These are phyloP conservation scores for Melanogaster broomeanus DNA, from an alignment of 768 basidiomycete genomes.

Conservation along the genomic window DNA sequence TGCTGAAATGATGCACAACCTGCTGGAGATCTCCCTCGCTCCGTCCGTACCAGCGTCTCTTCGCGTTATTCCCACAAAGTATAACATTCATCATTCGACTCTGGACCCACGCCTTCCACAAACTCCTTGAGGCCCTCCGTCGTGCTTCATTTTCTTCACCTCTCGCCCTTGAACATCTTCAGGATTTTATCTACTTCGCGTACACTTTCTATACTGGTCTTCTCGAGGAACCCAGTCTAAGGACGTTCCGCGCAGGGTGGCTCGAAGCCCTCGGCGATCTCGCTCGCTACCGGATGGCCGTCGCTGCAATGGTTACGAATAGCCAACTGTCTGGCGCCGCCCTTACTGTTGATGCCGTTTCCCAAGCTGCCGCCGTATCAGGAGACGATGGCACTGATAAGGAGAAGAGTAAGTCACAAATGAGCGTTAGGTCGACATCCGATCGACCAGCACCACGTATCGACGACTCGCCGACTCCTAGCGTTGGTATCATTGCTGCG, in stretches of 20 bases:
- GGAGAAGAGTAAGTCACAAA: constrained; percentile 40
- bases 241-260: constrained; percentile 79
- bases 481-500: constrained; percentile 85
- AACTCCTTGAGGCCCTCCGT: constrained; percentile 86
- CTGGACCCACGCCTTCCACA: constrained; percentile 91
- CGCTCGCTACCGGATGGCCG: constrained; percentile 91
- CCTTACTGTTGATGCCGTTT: constrained; percentile 60
- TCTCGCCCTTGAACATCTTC: constrained; percentile 84
- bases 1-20: constrained; percentile 86
- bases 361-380: constrained; percentile 41
- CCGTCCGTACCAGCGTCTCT: constrained; percentile 87
- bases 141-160: constrained; percentile 70
- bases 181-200: constrained; percentile 93
- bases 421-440: constrained; percentile 36
- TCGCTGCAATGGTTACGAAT: constrained; percentile 80
- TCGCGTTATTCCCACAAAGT: constrained; percentile 87
- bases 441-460: constrained; percentile 54
- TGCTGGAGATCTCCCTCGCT: constrained; percentile 82
- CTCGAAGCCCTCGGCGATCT: constrained; percentile 96
- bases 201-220: constrained; percentile 93
- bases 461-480: constrained; percentile 68
- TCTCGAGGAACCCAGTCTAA: constrained; percentile 76
- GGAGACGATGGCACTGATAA: constrained; percentile 19
- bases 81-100: constrained; percentile 93
- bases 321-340: constrained; percentile 41